Evolutionary conservation across 108 stramenopile species (phyloP), one percentile per base, ranked within the genome.

Genomic region (Skeletonema tropicum): DNA sequence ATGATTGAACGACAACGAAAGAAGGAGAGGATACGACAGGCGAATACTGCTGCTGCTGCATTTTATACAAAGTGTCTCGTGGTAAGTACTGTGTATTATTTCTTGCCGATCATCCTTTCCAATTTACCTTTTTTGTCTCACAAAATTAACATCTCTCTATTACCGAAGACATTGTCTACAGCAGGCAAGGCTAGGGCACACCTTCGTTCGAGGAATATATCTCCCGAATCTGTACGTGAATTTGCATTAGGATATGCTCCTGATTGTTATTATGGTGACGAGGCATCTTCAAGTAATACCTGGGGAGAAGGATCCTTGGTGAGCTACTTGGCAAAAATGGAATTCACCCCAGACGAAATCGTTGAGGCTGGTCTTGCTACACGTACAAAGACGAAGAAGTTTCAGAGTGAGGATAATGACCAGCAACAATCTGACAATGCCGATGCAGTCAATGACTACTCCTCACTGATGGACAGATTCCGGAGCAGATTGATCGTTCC

Each of bases 231-330:
- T 0, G 87, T 90, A 13, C 77, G 80, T 61, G 73, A 80, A 14
- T 98, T 97, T 80, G 83, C 90, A 21, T 64, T 98, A 42, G 97
- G 97, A 21, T 98, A 89, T 88, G 92, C 96, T 31, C 96, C 96
- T 32, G 94, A 95, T 75, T 80, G 80, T 29, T 95, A 95, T 66
- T 90, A 79, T 75, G 77, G 79, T 11, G 63, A 69, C 38, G 76
- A 68, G 21, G 35, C 64, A 6, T 74, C 39, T 32, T 57, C 32
- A n/a, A 52, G 71, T 59, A 75, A 46, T 69, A 59, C 35, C 21
- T 86, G 90, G 89, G 86, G 88, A 7, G 75, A 84, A 31, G 90
- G 92, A 55, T 91, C 93, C 48, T 66, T 98, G 60, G 91, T 97
- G 4, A 73, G 95, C 42, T 82, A 92, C 67, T 76, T 98, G 61